A percentile compares a stretch with the other conserved stretches of the same genome.
Evolutionary conservation across 1,284 basidiomycete genomes (phyloP).

Genomic region (Mycosarcoma mackinlayi): DNA sequence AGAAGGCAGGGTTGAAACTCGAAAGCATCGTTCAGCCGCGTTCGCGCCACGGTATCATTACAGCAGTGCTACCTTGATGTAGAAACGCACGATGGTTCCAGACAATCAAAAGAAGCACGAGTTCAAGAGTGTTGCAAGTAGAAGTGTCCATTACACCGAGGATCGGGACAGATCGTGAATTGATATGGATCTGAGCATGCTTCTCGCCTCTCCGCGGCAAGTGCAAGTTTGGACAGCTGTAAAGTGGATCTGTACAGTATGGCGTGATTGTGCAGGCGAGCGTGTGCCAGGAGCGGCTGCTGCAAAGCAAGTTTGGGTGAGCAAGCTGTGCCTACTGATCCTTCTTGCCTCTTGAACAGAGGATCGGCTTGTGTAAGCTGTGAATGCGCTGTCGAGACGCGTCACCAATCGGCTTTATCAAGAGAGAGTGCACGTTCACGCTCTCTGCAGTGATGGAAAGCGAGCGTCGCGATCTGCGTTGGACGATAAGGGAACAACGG

Average conservation of each 20-base stretch:
- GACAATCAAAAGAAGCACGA: not conserved
- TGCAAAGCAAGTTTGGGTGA: not conserved
- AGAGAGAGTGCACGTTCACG: too few relatives aligned
- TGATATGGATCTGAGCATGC: too few relatives aligned
- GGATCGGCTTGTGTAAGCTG: constrained; percentile 17
- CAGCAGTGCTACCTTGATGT: constrained; percentile 16
- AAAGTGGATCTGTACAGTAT: not conserved
- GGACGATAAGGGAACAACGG: not conserved
- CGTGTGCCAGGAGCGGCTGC: not conserved
- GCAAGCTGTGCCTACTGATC: constrained; percentile 7
- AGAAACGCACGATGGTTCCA: not conserved
- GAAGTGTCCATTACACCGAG: too few relatives aligned
- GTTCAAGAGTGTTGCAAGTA: too few relatives aligned
- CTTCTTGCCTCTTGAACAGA: not conserved
- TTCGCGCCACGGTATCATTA: constrained; percentile 23
- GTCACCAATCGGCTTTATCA: too few relatives aligned
- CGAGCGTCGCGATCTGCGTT: too few relatives aligned
- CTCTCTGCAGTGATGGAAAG: too few relatives aligned
- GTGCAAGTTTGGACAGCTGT: too few relatives aligned
- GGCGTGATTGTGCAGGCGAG: constrained; percentile 12
- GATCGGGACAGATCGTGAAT: too few relatives aligned
- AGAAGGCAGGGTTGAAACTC: constrained; percentile 26
- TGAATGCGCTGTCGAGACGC: too few relatives aligned
- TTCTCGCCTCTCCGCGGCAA: too few relatives aligned
- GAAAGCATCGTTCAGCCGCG: constrained; percentile 33